phyloP scores from a whole-genome alignment of 805 yeast species.

The Pichia insulana region DNA sequence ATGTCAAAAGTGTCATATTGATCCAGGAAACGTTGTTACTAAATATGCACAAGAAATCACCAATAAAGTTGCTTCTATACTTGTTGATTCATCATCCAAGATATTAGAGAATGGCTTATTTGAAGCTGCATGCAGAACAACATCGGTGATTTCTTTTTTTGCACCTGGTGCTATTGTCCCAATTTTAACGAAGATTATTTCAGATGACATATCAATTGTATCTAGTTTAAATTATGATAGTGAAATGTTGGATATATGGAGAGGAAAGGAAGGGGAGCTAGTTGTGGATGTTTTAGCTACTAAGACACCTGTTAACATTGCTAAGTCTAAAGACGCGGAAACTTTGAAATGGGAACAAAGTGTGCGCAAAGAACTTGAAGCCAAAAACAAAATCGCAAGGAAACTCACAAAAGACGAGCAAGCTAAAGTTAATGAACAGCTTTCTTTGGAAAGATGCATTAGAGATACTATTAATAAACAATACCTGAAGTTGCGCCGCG shows the following conservation, averaged over 20 bases:
- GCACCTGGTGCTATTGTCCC: slow-evolving; percentile 52
- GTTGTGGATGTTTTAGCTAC: slow-evolving; percentile 54
- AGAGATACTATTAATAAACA: slow-evolving; percentile 37
- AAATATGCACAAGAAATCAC: slow-evolving; percentile 21
- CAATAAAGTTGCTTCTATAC: slow-evolving; percentile 12
- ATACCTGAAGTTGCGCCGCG: slow-evolving; percentile 35
- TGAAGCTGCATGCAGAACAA: slow-evolving; percentile 41
- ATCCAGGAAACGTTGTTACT: slow-evolving; percentile 52
- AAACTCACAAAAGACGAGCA: slow-evolving; percentile 76
- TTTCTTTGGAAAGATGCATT: slow-evolving; percentile 50
- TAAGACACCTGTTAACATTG: slow-evolving; percentile 35
- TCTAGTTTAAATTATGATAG: slow-evolving; percentile 34
- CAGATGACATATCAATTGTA: slow-evolving; percentile 32
- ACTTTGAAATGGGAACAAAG: slow-evolving; percentile 85
- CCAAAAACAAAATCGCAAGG: slow-evolving; percentile 34
- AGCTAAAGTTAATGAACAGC: slow-evolving; percentile 48
- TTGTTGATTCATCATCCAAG: slow-evolving; percentile 11
- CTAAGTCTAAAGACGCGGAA: slow-evolving; percentile 76
- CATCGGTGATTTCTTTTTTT: slow-evolving; percentile 47
- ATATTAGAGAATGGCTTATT: slow-evolving; percentile 37
- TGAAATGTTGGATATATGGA: slow-evolving; percentile 55
- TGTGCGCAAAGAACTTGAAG: slow-evolving; percentile 64
- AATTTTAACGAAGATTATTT: slow-evolving; percentile 35
- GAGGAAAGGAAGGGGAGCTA: slow-evolving; percentile 57
- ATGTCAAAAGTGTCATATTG: slow-evolving; percentile 47